A percentile compares a stretch with the other conserved stretches of the same genome.
Conservation (phyloP, 345 rosid species). For the Leavenworthia alabamica region DNA sequence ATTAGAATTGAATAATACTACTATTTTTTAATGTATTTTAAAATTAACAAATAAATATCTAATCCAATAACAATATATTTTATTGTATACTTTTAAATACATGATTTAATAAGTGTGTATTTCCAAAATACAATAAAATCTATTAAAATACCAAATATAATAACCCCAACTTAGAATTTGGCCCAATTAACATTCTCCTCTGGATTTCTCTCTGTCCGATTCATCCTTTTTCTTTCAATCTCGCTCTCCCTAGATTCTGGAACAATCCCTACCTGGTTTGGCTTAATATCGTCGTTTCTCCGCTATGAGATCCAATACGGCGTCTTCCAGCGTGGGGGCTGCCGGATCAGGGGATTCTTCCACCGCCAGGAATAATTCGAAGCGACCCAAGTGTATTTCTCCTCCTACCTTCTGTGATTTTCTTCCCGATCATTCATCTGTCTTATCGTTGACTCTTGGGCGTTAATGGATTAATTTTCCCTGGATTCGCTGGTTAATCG, state of each 20-base stretch:
- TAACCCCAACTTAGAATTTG: too few species aligned
- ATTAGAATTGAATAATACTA: too few species aligned
- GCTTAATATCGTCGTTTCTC: not conserved
- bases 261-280: too few species aligned
- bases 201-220: constrained; percentile 7
- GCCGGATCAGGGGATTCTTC: constrained; percentile 80
- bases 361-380: constrained; percentile 63
- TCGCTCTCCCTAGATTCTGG: constrained; percentile 1
- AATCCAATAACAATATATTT: too few species aligned
- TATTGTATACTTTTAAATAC: too few species aligned
- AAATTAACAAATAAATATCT: too few species aligned
- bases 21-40: too few species aligned
- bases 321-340: constrained; percentile 58
- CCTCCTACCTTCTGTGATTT: not conserved
- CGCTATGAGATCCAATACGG: constrained; percentile 47
- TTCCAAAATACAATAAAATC: too few species aligned
- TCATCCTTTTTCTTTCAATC: not conserved
- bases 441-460: constrained; percentile 19
- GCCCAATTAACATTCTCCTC: not conserved
- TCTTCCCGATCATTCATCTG: not conserved
- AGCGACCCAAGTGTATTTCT: constrained; percentile 86
- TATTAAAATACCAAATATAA: too few species aligned
- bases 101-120: too few species aligned
- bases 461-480: not conserved
- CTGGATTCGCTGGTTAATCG: not conserved